phyloP scores from a whole-genome alignment of 2,329 filamentous ascomycete species.

The Byssoonygena ceratinophila region DNA sequence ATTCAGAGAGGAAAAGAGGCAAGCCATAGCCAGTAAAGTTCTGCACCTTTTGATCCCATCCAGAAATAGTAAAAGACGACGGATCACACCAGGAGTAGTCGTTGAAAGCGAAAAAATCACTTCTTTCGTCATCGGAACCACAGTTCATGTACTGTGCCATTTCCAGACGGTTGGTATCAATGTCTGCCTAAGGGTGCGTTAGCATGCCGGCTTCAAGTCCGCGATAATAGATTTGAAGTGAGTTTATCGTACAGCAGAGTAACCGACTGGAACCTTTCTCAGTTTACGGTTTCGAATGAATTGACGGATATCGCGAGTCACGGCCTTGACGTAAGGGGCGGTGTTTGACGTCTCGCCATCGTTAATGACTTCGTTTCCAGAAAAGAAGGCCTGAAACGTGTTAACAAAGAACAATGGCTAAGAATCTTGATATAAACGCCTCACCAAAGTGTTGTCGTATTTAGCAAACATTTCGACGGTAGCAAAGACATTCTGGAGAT shows the following conservation, averaged over 20 bases:
- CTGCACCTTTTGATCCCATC: slow-evolving; percentile 81
- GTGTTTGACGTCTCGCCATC: slow-evolving; percentile 53
- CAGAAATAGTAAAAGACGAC: slow-evolving; percentile 63
- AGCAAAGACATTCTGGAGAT: slow-evolving; percentile 76
- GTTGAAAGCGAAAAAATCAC: slow-evolving; percentile 85
- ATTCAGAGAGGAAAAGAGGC: slow-evolving; percentile 90
- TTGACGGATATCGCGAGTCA: slow-evolving; percentile 64
- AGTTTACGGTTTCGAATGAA: slow-evolving; percentile 55
- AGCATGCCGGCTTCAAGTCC: not conserved
- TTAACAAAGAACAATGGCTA: not conserved
- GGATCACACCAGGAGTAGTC: slow-evolving; percentile 67
- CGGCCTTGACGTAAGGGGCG: slow-evolving; percentile 67
- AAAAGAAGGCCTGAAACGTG: slow-evolving; percentile 56
- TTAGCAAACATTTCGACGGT: slow-evolving; percentile 74
- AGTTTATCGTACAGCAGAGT: slow-evolving; percentile 42
- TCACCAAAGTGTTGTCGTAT: slow-evolving; percentile 66
- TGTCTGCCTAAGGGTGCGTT: slow-evolving; percentile 50
- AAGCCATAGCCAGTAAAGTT: slow-evolving; percentile 79
- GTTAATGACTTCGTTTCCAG: slow-evolving; percentile 72
- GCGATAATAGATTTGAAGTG: not conserved
- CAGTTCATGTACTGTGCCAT: slow-evolving; percentile 92
- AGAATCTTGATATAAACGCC: not conserved
- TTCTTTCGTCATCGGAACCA: slow-evolving; percentile 68
- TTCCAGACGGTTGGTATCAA: slow-evolving; percentile 73
- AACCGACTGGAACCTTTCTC: slow-evolving; percentile 62